Evolutionary conservation across 768 basidiomycete genomes (phyloP).

Genomic region (Coprinellus micaceus): DNA sequence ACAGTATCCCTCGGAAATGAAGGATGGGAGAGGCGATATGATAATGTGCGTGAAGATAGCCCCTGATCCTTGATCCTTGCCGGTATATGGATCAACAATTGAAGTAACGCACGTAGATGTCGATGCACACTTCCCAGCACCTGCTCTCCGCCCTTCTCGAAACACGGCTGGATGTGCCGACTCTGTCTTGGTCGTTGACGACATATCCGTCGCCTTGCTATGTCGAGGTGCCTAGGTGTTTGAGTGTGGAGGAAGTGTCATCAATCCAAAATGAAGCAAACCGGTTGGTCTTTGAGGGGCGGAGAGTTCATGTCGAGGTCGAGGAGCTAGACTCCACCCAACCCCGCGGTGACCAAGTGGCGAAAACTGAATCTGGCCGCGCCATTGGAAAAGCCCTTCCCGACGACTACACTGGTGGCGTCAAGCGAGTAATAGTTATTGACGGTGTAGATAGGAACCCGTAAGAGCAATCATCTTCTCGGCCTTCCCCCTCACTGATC

Average conservation of each 20-base stretch:
- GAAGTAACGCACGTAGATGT: conserved; percentile 48
- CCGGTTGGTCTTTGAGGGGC: conserved; percentile 63
- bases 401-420: conserved; percentile 69
- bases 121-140: conserved; percentile 83
- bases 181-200: conserved; percentile 80
- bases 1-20: conserved; percentile 50
- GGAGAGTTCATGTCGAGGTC: conserved; percentile 69
- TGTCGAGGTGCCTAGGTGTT: conserved; percentile 69
- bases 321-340: conserved; percentile 51
- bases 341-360: conserved; percentile 24
- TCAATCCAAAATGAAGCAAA: conserved; percentile 64
- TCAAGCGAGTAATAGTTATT: conserved; percentile 78
- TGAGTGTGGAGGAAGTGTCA: conserved; percentile 59
- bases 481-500: background rate
- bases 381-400: conserved; percentile 60
- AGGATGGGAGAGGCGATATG: conserved; percentile 64
- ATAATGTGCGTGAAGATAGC: conserved; percentile 55
- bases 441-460: conserved; percentile 79
- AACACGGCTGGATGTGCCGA: conserved; percentile 55
- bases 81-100: background rate
- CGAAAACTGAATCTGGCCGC: conserved; percentile 44
- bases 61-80: background rate
- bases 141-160: conserved; percentile 80
- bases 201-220: conserved; percentile 66
- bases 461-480: conserved; percentile 35